phyloP scores from a whole-genome alignment of 345 rosid species.

The Euphorbia peplus region DNA sequence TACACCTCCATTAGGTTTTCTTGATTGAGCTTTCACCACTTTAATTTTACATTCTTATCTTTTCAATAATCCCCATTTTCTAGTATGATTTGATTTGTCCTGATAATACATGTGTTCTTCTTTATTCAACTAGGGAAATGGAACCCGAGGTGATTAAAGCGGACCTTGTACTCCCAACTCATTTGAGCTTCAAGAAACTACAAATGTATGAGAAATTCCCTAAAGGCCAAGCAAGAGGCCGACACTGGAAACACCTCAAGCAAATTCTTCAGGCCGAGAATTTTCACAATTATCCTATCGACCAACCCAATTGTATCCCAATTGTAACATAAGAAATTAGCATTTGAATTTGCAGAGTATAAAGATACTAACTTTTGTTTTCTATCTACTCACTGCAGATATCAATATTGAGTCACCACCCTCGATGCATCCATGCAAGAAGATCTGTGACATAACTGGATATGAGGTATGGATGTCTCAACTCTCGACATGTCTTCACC shows the following conservation, averaged over 20 bases:
- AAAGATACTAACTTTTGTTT: background rate
- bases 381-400: slow-evolving; percentile 41
- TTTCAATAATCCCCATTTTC: too few relatives aligned
- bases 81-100: too few relatives aligned
- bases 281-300: slow-evolving; percentile 50
- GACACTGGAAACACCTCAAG: slow-evolving; percentile 93
- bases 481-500: too few relatives aligned
- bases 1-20: too few relatives aligned
- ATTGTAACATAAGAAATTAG: slow-evolving; percentile 37
- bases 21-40: too few relatives aligned
- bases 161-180: slow-evolving; percentile 68
- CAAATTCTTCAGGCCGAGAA: slow-evolving; percentile 89
- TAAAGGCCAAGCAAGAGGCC: slow-evolving; percentile 72
- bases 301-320: slow-evolving; percentile 75
- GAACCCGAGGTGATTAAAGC: slow-evolving; percentile 61
- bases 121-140: slow-evolving; percentile 31
- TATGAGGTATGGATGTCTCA: slow-evolving; percentile 52
- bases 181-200: slow-evolving; percentile 66
- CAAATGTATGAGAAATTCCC: slow-evolving; percentile 80
- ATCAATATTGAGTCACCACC: slow-evolving; percentile 86
- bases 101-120: background rate
- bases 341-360: background rate
- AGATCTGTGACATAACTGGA: slow-evolving; percentile 85
- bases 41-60: too few relatives aligned
- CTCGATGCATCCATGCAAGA: slow-evolving; percentile 73